phyloP scores from a whole-genome alignment of 1,284 basidiomycete species.

The Cerioporus squamosus region DNA sequence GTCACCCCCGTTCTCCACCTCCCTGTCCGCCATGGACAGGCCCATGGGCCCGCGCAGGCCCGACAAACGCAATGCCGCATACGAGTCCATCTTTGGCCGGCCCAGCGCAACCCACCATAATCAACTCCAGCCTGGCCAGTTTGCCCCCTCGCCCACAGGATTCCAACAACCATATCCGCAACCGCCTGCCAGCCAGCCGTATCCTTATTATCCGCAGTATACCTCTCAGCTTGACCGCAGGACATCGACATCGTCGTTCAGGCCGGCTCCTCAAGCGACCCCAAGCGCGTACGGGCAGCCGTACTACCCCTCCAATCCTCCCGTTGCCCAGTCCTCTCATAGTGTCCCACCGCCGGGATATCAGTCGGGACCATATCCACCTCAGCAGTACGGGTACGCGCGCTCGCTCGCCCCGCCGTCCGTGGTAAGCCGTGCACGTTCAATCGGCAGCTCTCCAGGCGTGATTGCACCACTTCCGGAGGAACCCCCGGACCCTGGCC shows the following conservation, averaged over 20 bases:
- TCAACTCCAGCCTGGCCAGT: constrained; percentile 26
- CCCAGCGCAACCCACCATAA: constrained; percentile 64
- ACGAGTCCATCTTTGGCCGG: constrained; percentile 83
- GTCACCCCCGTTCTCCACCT: neutral
- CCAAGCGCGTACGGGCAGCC: constrained; percentile 30
- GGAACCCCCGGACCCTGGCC: constrained; percentile 55
- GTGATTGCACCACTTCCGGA: constrained; percentile 54
- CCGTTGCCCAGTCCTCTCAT: neutral
- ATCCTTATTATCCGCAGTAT: constrained; percentile 36
- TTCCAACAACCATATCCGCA: constrained; percentile 36
- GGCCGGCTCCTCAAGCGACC: constrained; percentile 27
- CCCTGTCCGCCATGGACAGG: constrained; percentile 55
- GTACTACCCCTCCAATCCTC: constrained; percentile 17
- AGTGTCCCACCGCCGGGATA: constrained; percentile 19
- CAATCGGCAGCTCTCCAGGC: constrained; percentile 53
- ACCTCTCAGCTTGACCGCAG: constrained; percentile 31
- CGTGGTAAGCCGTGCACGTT: constrained; percentile 50
- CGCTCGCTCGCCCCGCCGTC: constrained; percentile 44
- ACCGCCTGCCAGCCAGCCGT: constrained; percentile 36
- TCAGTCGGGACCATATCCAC: neutral
- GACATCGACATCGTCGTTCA: constrained; percentile 32
- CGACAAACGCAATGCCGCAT: constrained; percentile 77
- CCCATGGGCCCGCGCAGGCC: constrained; percentile 72
- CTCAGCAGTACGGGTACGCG: constrained; percentile 26
- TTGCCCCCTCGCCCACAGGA: constrained; percentile 30